Base-by-base conservation (phyloP, 805 yeast genomes). In the Suhomyces sp. region DNA sequence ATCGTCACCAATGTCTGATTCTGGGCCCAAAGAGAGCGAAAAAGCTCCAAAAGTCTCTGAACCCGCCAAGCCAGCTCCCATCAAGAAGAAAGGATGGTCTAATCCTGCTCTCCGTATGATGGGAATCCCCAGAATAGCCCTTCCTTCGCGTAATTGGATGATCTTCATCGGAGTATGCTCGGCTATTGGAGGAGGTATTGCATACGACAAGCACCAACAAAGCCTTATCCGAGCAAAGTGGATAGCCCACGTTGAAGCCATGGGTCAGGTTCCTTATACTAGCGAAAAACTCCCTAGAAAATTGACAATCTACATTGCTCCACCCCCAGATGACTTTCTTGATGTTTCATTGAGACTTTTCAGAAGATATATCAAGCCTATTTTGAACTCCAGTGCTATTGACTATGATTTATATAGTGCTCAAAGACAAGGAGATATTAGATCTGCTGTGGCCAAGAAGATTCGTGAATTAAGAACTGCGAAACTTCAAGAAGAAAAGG, bases 241-340 rank as follows among this genome's bases (percentile, higher is more conserved):
- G 80, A 83, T 86, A 75, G 76, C 76, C 17, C 59, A 72, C 47
- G 96, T 89, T 2, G 71, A 81, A 44, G 69, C 67, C 13, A 65
- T 80, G 44, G 82, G 93, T 12, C 64, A 79, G 22, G 74, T 66
- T 47, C 49, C 66, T 24, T 79, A 80, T 15, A 63, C 66, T 2
- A 67, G 83, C 1, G 71, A 80, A 52, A 76, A 78, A 49, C 60
- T 79, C 19, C 89, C 97, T 2, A 78, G 99, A 53, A 88, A 85
- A 59, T 73, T 94, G 45, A 83, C 88, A 1, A 84, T 94, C 1
- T 92, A 85, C 65, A 80, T 92, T 51, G 96, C 97, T 0, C 99
- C 99, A n/a, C 97, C 98, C 7, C 98, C 99, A 19, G 88, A 89
- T 61, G 97, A 93, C 65, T 89, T 83, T 59, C 70, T 93, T 46